Conservation (phyloP, 495 filamentous ascomycete species). For the Penicillium paradoxum region DNA sequence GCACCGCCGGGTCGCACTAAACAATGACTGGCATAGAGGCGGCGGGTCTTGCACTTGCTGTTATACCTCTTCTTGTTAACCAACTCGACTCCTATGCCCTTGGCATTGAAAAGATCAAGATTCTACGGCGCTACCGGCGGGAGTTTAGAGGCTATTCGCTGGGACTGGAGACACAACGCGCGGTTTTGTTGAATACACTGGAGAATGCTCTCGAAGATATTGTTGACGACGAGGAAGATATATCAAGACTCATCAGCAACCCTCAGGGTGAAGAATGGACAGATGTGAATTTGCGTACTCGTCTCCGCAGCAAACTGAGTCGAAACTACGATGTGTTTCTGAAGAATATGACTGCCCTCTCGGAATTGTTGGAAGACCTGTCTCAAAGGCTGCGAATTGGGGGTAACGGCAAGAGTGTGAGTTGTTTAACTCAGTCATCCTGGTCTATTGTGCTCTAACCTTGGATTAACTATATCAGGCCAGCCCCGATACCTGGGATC, state of each 20-base stretch:
- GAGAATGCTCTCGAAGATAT: slow-evolving; percentile 22
- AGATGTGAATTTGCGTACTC: slow-evolving; percentile 1
- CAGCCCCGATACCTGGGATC: background rate
- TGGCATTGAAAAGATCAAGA: slow-evolving; percentile 21
- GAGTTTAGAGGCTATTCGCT: slow-evolving; percentile 13
- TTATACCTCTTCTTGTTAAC: slow-evolving; percentile 24
- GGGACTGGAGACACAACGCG: slow-evolving; percentile 15
- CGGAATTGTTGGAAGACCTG: background rate
- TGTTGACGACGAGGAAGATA: slow-evolving; percentile 12
- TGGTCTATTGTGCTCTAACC: no score
- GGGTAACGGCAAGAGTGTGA: background rate
- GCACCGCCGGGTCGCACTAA: no score
- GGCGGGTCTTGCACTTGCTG: slow-evolving; percentile 20
- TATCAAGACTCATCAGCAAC: slow-evolving; percentile 8
- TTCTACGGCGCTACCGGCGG: slow-evolving; percentile 16
- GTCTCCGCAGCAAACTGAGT: slow-evolving; percentile 8
- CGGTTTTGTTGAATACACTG: slow-evolving; percentile 20
- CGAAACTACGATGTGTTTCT: slow-evolving; percentile 15
- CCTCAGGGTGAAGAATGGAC: slow-evolving; percentile 10
- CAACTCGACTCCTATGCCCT: slow-evolving; percentile 24
- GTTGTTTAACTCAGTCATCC: background rate
- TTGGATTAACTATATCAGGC: background rate
- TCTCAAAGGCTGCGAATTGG: slow-evolving; percentile 1
- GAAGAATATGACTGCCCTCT: background rate
- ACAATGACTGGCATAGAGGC: slow-evolving; percentile 26